Evolutionary conservation across 2,329 filamentous ascomycete species (phyloP).

Genomic region (Leptographium radiaticola): DNA sequence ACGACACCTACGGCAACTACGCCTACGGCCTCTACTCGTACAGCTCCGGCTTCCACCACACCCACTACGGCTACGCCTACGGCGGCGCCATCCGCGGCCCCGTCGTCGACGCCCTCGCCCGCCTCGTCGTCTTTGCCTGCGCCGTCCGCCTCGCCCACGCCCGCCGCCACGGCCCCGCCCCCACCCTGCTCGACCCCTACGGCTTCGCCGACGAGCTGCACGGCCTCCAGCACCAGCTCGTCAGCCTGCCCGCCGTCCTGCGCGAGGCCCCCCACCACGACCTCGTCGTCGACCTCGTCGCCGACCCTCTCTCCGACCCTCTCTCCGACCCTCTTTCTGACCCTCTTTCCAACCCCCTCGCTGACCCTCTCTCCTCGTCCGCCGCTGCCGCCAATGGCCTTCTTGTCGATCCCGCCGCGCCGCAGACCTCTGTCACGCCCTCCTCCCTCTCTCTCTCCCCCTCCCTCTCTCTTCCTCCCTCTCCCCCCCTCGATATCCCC

Average conservation of each 20-base stretch:
- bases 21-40: neutral
- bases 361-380: neutral
- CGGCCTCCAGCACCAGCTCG: slow-evolving; percentile 16
- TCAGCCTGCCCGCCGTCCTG: slow-evolving; percentile 16
- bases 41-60: slow-evolving; percentile 1
- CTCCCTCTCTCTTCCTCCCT: neutral
- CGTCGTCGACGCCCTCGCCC: slow-evolving; percentile 15
- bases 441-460: neutral
- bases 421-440: too few species aligned
- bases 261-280: slow-evolving; percentile 9
- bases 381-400: too few species aligned
- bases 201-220: slow-evolving; percentile 20
- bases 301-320: too few species aligned
- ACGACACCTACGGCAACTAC: neutral
- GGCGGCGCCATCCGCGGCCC: slow-evolving; percentile 8
- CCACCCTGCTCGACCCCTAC: slow-evolving; percentile 16
- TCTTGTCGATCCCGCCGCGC: too few species aligned
- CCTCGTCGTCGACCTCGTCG: neutral
- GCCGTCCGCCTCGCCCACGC: slow-evolving; percentile 13
- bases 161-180: slow-evolving; percentile 5
- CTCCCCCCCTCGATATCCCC: slow-evolving; percentile 10
- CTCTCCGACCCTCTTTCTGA: neutral
- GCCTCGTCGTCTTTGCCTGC: slow-evolving; percentile 15
- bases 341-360: neutral
- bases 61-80: neutral